Percentiles rank a stretch among this genome's conserved stretches.
Evolutionary conservation across 108 stramenopile species (phyloP).

Genomic region (Cyclotella sp.): DNA sequence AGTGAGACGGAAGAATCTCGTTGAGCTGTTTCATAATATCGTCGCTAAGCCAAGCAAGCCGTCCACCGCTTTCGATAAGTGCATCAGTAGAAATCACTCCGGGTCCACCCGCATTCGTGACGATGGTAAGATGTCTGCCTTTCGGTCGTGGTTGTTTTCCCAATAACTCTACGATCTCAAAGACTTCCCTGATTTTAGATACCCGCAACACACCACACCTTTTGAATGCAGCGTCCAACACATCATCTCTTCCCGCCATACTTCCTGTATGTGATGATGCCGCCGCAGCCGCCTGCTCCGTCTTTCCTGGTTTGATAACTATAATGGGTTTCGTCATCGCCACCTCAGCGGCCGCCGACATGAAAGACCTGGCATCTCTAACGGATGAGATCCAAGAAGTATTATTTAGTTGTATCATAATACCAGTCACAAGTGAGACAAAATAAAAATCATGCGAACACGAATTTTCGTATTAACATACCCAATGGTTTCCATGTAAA

Average conservation of each 20-base stretch:
- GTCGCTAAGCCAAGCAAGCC: constrained; percentile 43
- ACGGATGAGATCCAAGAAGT: no score
- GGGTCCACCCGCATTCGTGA: constrained; percentile 56
- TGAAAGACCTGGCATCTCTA: constrained; percentile 46
- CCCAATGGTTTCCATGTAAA: constrained; percentile 50
- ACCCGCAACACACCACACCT: constrained; percentile 48
- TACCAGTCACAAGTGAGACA: no score
- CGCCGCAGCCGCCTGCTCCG: constrained; percentile 36
- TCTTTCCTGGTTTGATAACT: constrained; percentile 46
- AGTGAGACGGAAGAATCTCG: constrained; percentile 31
- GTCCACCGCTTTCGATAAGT: constrained; percentile 40
- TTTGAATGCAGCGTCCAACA: constrained; percentile 47
- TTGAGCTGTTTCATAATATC: constrained; percentile 41
- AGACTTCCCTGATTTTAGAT: constrained; percentile 47
- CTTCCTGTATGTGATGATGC: constrained; percentile 43
- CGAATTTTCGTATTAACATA: no score
- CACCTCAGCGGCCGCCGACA: constrained; percentile 46
- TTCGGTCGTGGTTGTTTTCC: constrained; percentile 47
- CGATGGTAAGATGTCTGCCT: constrained; percentile 43
- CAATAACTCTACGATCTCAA: constrained; percentile 47
- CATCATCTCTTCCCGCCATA: constrained; percentile 47
- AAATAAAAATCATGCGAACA: no score
- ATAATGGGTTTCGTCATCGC: constrained; percentile 53
- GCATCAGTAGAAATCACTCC: constrained; percentile 45
- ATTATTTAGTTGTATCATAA: no score